Conservation (phyloP, 2,329 filamentous ascomycete genomes). For the Periconia digitata region DNA sequence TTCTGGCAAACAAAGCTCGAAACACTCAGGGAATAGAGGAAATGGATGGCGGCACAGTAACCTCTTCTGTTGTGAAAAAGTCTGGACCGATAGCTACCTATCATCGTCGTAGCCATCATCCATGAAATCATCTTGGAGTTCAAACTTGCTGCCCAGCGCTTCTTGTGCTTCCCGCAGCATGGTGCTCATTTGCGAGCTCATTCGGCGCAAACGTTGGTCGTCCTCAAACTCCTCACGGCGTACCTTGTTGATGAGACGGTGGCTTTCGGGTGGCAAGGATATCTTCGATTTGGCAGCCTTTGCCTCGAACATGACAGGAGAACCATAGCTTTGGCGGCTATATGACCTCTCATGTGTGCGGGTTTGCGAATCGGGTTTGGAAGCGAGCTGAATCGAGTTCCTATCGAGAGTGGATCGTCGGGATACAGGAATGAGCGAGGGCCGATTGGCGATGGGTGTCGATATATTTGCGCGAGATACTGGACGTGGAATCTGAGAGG, state of each 20-base stretch:
- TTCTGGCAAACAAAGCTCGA: no score
- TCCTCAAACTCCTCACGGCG: slow-evolving; percentile 74
- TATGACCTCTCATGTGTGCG: slow-evolving; percentile 24
- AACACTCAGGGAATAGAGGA: no score
- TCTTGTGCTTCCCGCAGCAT: slow-evolving; percentile 90
- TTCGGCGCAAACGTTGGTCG: slow-evolving; percentile 75
- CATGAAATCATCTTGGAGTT: slow-evolving; percentile 35
- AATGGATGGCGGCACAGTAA: no score
- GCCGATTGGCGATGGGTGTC: slow-evolving; percentile 26
- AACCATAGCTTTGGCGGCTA: slow-evolving; percentile 36
- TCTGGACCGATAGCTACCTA: no score
- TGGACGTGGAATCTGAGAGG: slow-evolving; percentile 40
- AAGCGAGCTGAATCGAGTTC: slow-evolving; percentile 19
- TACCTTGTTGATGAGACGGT: slow-evolving; percentile 70
- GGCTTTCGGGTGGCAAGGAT: slow-evolving; percentile 64
- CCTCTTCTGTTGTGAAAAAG: no score
- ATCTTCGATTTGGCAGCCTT: slow-evolving; percentile 22
- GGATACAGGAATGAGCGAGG: slow-evolving; percentile 49
- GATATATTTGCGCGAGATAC: slow-evolving; percentile 21
- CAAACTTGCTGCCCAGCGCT: slow-evolving; percentile 64
- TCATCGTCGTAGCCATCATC: slow-evolving; percentile 31
- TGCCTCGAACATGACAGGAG: slow-evolving; percentile 25
- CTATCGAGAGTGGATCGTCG: slow-evolving; percentile 40
- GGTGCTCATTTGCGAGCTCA: slow-evolving; percentile 77
- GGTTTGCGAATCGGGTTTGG: slow-evolving; percentile 12